phyloP scores from a whole-genome alignment of 75 land plant genomes.

The Chamaecyparis obtusa region DNA sequence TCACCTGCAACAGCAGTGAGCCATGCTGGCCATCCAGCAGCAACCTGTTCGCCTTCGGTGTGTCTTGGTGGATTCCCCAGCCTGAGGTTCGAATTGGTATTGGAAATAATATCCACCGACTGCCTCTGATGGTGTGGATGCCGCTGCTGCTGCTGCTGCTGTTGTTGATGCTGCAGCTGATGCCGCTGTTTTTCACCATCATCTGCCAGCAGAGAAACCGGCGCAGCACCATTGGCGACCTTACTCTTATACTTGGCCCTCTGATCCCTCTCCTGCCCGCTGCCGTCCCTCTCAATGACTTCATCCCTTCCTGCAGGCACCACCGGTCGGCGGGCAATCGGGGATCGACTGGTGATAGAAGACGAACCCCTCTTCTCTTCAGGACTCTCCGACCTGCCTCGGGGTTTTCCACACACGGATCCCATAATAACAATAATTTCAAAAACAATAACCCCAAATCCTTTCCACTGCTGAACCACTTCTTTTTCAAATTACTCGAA shows the following conservation, averaged over 20 bases:
- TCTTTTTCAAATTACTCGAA: neutral
- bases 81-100: slow-evolving; percentile 26
- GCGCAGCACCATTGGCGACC: neutral
- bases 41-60: slow-evolving; percentile 51
- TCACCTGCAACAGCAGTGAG: slow-evolving; percentile 43
- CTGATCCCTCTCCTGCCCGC: neutral
- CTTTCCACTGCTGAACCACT: neutral
- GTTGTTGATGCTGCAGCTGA: neutral
- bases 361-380: neutral
- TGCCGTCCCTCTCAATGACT: neutral
- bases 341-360: neutral
- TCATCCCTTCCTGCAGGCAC: neutral
- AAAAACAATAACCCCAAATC: neutral
- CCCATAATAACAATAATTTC: slow-evolving; percentile 1
- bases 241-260: neutral
- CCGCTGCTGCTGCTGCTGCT: neutral
- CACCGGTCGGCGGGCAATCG: neutral
- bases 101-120: neutral
- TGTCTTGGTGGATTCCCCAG: slow-evolving; percentile 25
- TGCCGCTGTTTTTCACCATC: slow-evolving; percentile 9
- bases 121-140: neutral
- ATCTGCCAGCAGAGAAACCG: slow-evolving; percentile 2
- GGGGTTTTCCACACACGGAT: neutral
- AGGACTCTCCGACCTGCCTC: neutral
- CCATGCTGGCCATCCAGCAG: slow-evolving; percentile 48